Base-by-base conservation (phyloP, 306 rosid genomes). In the Cucumis melo region DNA sequence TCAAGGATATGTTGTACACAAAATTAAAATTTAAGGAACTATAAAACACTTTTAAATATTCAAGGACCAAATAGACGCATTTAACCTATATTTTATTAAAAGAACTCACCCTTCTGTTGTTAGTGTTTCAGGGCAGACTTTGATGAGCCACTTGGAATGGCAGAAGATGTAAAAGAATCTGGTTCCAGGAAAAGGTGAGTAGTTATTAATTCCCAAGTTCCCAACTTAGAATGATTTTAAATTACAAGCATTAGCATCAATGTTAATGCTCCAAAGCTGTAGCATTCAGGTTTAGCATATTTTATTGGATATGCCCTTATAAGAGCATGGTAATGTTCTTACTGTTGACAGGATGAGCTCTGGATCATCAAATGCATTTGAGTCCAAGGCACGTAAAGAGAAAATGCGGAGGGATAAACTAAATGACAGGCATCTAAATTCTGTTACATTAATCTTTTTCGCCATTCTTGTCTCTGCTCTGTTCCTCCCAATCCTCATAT, bases 321-420 rank as follows among this genome's bases (percentile, higher is more conserved):
- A 1, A 39, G 32, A 66, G 34, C 73, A 66, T 66, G 53, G 29
- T 64, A 74, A 17, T 65, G 32, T 24, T 21, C 11, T 23, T 73
- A 65, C 76, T 78, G 10, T 16, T 78, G 21, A 42, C 82, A 91
- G 98, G 87, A 76, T 73, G 79, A 89, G 83, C 82, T 73, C 91
- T 38, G 95, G 84, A 82, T 86, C 96, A 82, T 84, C 96, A 59
- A 80, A 78, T 76, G 80, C 79, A 39, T 65, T 88, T 67, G 87
- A 90, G 79, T 80, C 95, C 60, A 94, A 92, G 85, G 98, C 99
- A 75, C 84, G 92, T 78, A 90, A 92, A 63, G 99, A 94, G 89
- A 94, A 94, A 88, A 23, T 88, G 80, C 85, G 99, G 63, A 88
- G 99, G 89, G 93, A 94, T 67, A 89, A 84, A 77, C 86, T 94